Base-by-base conservation (phyloP, 2,329 filamentous ascomycete genomes). In the Ophiostoma ulmi region DNA sequence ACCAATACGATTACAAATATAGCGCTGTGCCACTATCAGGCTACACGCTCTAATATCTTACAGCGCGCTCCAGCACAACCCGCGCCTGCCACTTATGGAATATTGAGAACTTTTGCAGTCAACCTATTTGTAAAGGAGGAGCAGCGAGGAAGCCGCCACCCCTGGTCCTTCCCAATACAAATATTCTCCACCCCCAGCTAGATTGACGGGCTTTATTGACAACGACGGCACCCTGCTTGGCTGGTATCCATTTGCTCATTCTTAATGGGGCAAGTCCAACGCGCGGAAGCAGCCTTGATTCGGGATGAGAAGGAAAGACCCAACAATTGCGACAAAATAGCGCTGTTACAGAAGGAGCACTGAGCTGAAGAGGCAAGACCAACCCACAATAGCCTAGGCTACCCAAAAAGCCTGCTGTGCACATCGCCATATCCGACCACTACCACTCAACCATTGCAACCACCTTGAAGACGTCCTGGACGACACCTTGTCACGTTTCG, bases 1-100 rank as follows among this genome's bases (percentile, higher is more conserved):
- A 48, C 69, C 64, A 70, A 68, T 65, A 70, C 35, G 64, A 71
- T 71, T 67, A 71, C 67, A 71, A 71, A 71, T 71, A 69, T 68
- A 69, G 66, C 66, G 70, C 58, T 65, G 55, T 68, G 38, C 64
- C 35, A 63, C 44, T 64, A 70, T 63, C 58, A 64, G 55, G 63
- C 61, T 66, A 44, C 48, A 44, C 41, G 44, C 17, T 20, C 48
- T 58, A 17, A 10, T 44, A 17, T 44, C 39, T 17, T 14, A 44
- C 52, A 58, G 52, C 52, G 65, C 55, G 64, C 64, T 36, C 35
- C 64, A 65, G 63, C 63, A 31, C 61, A 64, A 38, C 26, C 61
- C 61, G 63, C 20, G 36, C 63, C 63, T 65, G 35, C 63, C n/a
- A 35, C 26, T 17, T n/a, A 14, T 64, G 22, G n/a, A 26, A 63